Base-by-base conservation (phyloP, 2,329 filamentous ascomycete genomes). In the Arthrobotrys sphaeroides region DNA sequence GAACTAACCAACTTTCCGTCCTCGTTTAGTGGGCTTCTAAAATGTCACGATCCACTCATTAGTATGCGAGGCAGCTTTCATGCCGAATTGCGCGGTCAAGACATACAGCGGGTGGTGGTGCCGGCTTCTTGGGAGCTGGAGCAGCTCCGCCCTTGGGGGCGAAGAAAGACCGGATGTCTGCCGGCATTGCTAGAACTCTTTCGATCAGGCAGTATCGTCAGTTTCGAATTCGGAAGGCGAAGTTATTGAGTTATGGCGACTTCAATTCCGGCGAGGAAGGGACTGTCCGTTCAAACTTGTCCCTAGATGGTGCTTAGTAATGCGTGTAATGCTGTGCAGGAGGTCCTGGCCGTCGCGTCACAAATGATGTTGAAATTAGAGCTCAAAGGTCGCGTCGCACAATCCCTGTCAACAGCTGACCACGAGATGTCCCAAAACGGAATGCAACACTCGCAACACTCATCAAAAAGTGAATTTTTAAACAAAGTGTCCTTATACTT, bases 81-180 rank as follows among this genome's bases (percentile, higher is more conserved):
- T 38, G 6, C 18, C 28, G 5, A 33, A 22, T 65, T 22, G 59
- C 22, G 42, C 26, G 20, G 9, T 0, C 1, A 18, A 31, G 43
- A 65, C 64, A 20, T 53, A 77, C 72, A 10, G 75, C 51, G 73
- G 77, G 40, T 20, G 82, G 49, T 10, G 72, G 69, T 43, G 72
- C 70, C 77, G 47, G 33, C 38, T 75, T 75, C 42, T 75, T 75
- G 1, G 72, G 70, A 33, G 64, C 68, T 24, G 62, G 45, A 20
- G 55, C 69, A 42, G 72, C 72, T 77, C 87, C 86, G 60, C 88
- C 88, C 82, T 93, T 93, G 76, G 91, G 89, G 66, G 90, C 89
- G 84, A 98, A 97, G 84, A 97, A 98, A 79, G 87, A 93, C 81
- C 94, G 88, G 80, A 97, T 98, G 83, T 98, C 94, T 77, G 86